Base-by-base conservation (phyloP, 768 basidiomycete genomes). In the Suillus subalutaceus region DNA sequence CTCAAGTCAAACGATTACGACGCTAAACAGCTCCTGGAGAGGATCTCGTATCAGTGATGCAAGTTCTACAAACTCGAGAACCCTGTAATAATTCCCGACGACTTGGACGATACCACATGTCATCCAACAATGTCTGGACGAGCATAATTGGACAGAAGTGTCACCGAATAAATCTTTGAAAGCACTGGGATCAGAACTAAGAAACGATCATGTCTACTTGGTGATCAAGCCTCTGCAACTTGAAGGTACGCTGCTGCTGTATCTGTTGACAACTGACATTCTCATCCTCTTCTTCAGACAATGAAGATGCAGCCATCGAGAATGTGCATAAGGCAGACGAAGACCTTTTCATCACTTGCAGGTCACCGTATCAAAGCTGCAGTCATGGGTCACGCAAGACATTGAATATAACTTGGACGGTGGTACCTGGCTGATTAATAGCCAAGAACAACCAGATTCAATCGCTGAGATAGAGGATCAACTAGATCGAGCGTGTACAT, bases 331-430 rank as follows among this genome's bases (percentile, higher is more conserved):
- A 53, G 50, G 4, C 7, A 52, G 18, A 16, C 16, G 8, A 32
- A 50, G 61, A 62, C n/a, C 52, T 32, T 62, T 62, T 53, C n/a
- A n/a, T 15, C 23, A 15, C 35, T 52, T 62, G 48, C 61, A 55
- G 12, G 16, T 62, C 16, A 32, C 43, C 1, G 26, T 62, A 23
- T 1, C 23, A 23, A 53, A 16, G n/a, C 44, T 62, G 35, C 61
- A 55, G 26, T 7, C 20, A 18, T 62, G 61, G 60, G 26, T n/a
- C 10, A 15, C 1, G 23, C 30, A 18, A 26, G 60, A 62, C 23
- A 20, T 62, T 40, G 16, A 18, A 18, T 10, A 41, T 30, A 62
- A 62, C 46, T 53, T 62, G 41, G 40, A 43, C 6, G 60, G 61
- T 23, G 60, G 60, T 6, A 52, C 50, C 23, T 30, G 50, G 26